Percentiles rank a stretch among this genome's conserved stretches.
These are phyloP conservation scores for Cercospora brassicicola DNA, from an alignment of 2,329 filamentous ascomycete genomes.

Conservation along the genomic window DNA sequence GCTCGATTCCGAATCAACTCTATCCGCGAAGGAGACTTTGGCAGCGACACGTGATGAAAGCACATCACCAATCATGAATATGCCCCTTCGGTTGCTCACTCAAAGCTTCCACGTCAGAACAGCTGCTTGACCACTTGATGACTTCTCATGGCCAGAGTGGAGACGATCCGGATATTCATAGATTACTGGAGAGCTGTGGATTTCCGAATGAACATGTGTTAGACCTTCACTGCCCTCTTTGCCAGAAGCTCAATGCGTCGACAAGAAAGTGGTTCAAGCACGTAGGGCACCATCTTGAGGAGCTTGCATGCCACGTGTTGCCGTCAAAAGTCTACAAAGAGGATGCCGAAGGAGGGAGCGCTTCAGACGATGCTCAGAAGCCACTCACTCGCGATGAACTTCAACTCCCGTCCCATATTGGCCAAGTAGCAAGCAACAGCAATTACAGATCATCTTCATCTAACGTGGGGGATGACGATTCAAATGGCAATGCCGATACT, in stretches of 20 bases:
- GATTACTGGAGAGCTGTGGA: background rate
- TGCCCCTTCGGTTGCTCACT: background rate
- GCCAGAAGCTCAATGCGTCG: background rate
- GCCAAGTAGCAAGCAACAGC: no score
- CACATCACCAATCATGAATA: background rate
- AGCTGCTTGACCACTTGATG: background rate
- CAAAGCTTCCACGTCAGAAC: background rate
- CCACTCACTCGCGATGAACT: background rate
- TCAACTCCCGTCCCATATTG: no score
- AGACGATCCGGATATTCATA: background rate
- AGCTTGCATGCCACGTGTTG: background rate
- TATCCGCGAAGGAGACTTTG: background rate
- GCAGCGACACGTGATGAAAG: background rate
- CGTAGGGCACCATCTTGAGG: conserved; percentile 4
- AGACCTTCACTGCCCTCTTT: background rate
- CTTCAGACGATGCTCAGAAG: background rate
- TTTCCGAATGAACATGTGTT: background rate
- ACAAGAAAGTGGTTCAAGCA: background rate
- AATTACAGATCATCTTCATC: no score
- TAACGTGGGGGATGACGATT: no score
- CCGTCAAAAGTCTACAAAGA: background rate
- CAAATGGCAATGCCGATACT: no score
- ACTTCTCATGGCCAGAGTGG: background rate
- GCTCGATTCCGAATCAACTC: background rate
- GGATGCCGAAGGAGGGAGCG: background rate